Conservation (phyloP, 306 rosid species). For the Carpinus viminea region DNA sequence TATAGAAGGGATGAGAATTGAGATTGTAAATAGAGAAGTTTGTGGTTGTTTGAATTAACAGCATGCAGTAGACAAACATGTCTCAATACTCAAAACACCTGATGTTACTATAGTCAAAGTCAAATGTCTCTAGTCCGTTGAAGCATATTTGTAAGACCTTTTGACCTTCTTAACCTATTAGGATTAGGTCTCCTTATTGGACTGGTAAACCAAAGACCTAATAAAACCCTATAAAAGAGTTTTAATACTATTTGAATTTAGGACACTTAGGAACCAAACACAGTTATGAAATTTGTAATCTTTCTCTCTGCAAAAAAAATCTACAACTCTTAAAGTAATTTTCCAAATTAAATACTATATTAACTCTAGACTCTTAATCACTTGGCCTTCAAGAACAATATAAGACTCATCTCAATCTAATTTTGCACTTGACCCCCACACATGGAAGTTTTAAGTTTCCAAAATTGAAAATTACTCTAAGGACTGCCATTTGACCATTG, state of each 20-base stretch:
- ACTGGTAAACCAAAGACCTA: neutral
- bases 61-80: neutral
- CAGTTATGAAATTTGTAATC: neutral
- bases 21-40: neutral
- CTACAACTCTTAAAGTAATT: too few species aligned
- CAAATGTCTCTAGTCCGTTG: neutral
- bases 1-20: neutral
- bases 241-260: neutral
- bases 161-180: neutral
- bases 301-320: neutral
- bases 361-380: too few species aligned
- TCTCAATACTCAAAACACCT: neutral
- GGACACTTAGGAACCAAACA: neutral
- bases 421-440: too few species aligned
- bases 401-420: too few species aligned
- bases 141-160: neutral
- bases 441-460: too few species aligned
- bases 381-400: too few species aligned
- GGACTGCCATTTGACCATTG: too few species aligned
- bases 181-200: neutral
- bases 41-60: neutral
- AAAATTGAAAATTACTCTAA: too few species aligned
- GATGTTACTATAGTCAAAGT: too few species aligned
- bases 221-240: neutral
- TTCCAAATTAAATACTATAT: too few species aligned